These are phyloP conservation scores for Pelargonium australe DNA, from an alignment of 441 rosid species.

Conservation along the genomic window DNA sequence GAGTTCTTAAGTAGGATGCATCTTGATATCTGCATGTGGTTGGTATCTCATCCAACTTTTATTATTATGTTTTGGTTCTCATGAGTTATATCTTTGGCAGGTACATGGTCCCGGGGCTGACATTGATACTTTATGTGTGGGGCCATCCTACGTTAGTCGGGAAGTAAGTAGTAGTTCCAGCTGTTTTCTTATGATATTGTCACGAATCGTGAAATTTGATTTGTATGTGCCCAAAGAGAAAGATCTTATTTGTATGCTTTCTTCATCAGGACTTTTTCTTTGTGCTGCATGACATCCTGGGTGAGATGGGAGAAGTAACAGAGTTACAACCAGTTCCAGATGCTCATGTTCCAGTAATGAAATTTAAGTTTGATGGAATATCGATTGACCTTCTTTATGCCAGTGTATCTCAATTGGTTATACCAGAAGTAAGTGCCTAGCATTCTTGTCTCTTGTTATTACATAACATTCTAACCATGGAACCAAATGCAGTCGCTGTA, in stretches of 20 bases:
- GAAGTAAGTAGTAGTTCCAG: constrained; percentile 37
- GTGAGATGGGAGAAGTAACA: constrained; percentile 52
- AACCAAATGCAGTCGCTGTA: neutral
- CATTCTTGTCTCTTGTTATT: neutral
- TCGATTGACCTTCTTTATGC: constrained; percentile 69
- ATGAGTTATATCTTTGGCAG: constrained; percentile 23
- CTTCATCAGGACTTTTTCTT: constrained; percentile 59
- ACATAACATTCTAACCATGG: too few species aligned
- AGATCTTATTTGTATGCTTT: constrained; percentile 4
- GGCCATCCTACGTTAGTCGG: constrained; percentile 58
- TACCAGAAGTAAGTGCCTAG: constrained; percentile 43
- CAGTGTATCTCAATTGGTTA: constrained; percentile 44
- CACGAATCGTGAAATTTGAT: neutral
- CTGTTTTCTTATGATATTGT: constrained; percentile 7
- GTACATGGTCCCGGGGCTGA: constrained; percentile 75
- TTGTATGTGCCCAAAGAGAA: neutral
- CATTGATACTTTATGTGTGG: constrained; percentile 59
- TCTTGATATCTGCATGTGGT: neutral
- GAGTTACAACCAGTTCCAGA: constrained; percentile 66
- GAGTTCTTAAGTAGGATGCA: neutral
- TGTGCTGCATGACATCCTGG: constrained; percentile 41
- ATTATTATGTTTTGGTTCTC: neutral
- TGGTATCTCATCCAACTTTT: neutral
- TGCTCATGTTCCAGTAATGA: constrained; percentile 78
- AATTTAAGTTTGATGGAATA: constrained; percentile 57